Evolutionary conservation across 768 basidiomycete genomes (phyloP).

Genomic region (Lactarius deliciosus): DNA sequence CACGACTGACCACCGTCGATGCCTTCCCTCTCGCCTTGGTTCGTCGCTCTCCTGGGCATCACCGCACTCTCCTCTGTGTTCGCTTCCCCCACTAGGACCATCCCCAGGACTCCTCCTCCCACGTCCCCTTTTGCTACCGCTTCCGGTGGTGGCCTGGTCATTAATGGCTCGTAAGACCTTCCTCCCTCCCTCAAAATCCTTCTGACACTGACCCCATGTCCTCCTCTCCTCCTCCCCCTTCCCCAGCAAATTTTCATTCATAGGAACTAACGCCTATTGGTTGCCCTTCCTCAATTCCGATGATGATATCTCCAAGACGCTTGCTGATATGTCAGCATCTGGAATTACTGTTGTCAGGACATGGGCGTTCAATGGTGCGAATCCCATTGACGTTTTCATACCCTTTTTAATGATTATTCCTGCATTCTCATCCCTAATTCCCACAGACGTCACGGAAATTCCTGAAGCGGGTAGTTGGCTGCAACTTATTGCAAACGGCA

Average conservation of each 20-base stretch:
- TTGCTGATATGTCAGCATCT: slow-evolving; percentile 54
- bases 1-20: slow-evolving; percentile 15
- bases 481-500: slow-evolving; percentile 58
- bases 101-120: background rate
- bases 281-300: slow-evolving; percentile 52
- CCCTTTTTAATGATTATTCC: background rate
- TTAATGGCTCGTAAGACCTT: slow-evolving; percentile 23
- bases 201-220: background rate
- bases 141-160: background rate
- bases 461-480: slow-evolving; percentile 61
- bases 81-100: slow-evolving; percentile 12
- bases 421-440: background rate
- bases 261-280: slow-evolving; percentile 71
- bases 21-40: slow-evolving; percentile 12
- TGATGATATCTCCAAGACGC: slow-evolving; percentile 55
- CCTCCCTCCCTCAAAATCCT: background rate
- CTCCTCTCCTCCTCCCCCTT: background rate
- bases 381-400: slow-evolving; percentile 6
- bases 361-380: slow-evolving; percentile 71
- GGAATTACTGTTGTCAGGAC: slow-evolving; percentile 61
- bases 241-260: slow-evolving; percentile 38
- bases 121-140: slow-evolving; percentile 14
- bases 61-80: background rate
- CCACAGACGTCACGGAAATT: slow-evolving; percentile 25
- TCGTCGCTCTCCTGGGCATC: slow-evolving; percentile 9